Evolutionary conservation across 805 yeast genomes (phyloP), one percentile per base, ranked within the genome.

Genomic region (Zygosaccharomyces kombuchaensis): DNA sequence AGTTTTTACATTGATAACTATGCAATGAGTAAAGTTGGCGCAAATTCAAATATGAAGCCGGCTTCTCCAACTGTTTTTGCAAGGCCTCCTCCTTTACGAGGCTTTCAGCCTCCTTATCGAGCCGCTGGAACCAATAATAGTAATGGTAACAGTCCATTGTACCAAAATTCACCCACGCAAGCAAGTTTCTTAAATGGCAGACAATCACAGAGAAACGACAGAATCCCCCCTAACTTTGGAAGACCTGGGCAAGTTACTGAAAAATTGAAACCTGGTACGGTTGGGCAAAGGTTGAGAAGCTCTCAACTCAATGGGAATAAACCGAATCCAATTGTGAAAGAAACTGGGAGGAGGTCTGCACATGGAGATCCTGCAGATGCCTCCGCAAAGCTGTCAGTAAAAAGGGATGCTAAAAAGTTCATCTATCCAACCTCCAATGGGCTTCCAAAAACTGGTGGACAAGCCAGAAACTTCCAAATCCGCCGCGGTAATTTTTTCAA

Each of bases 1-100:
- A 80, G 89, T 59, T 74, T 77, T 48, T 81, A 82, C 58, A 75
- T 79, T 53, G 84, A 79, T 43, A 76, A 73, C 48, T 71, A 73
- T 48, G 73, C 67, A 2, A 57, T 57, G 58, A 50, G 59, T 21
- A 61, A 56, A 40, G 45, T 59, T 40, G 53, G 52, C 1, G 25
- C 40, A 9, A 43, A 46, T 13, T 9, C 41, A 38, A 38, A 38
- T 27, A 23, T 32, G 49, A 45, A 16, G 22, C 29, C 26, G 40
- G 40, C 45, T 19, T 16, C 52, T 10, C 46, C 50, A 6, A 37
- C 49, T 23, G 32, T 47, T 29, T 50, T 49, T 36, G 55, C 50
- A 12, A 46, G 57, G 19, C 57, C 57, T 14, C 57, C 55, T 10
- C 47, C 46, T 26, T 44, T 40, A 5, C 43, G 50, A n/a, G 39